These are phyloP conservation scores for Rhodocollybia butyracea DNA, from an alignment of 768 basidiomycete species.

Conservation along the genomic window DNA sequence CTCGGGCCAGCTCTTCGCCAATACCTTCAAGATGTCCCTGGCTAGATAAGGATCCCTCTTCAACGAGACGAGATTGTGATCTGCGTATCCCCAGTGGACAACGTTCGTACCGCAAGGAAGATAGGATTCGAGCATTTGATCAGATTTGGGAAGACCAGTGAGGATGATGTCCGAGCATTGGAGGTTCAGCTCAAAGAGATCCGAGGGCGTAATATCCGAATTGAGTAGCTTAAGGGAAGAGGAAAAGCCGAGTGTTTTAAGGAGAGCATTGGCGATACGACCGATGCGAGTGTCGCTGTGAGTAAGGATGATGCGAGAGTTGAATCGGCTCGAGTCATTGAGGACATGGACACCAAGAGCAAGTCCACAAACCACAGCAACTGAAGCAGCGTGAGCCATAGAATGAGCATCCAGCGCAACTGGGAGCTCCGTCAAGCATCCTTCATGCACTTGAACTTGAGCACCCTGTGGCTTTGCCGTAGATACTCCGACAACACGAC, in stretches of 20 bases:
- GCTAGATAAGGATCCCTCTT: background rate
- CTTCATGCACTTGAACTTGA: background rate
- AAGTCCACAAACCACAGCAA: background rate
- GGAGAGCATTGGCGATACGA: background rate
- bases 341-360: background rate
- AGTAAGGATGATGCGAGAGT: background rate
- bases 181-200: background rate
- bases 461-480: background rate
- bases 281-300: background rate
- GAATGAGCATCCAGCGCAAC: background rate
- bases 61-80: background rate
- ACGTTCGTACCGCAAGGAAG: background rate
- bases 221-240: background rate
- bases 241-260: background rate
- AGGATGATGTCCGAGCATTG: background rate
- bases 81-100: background rate
- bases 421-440: background rate
- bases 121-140: background rate
- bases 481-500: background rate
- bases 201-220: background rate
- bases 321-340: background rate
- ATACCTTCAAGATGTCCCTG: background rate
- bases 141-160: background rate
- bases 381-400: background rate
- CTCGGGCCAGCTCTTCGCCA: no score